Conservation (phyloP, 1,284 basidiomycete species). For the Heterobasidion annosum region DNA sequence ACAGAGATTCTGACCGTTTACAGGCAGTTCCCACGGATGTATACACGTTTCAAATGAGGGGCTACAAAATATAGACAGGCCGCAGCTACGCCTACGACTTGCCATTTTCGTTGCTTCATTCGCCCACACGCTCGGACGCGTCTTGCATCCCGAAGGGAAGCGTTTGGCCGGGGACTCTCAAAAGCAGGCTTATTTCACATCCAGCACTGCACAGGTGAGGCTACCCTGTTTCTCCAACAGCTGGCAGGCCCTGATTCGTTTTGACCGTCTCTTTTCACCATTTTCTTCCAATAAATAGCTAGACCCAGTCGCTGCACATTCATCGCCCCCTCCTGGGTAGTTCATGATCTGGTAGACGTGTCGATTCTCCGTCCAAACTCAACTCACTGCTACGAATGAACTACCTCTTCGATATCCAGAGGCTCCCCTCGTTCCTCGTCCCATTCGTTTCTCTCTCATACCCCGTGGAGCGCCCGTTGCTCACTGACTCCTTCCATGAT, state of each 20-base stretch:
- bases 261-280: background rate
- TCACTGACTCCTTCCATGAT: slow-evolving; percentile 61
- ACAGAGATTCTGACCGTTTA: background rate
- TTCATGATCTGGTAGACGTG: slow-evolving; percentile 14
- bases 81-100: background rate
- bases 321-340: background rate
- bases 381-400: slow-evolving; percentile 15
- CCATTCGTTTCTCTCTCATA: slow-evolving; percentile 76
- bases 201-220: background rate
- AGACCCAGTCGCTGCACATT: background rate
- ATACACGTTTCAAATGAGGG: slow-evolving; percentile 3
- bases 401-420: slow-evolving; percentile 15
- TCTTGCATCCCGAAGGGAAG: background rate
- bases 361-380: slow-evolving; percentile 23
- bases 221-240: background rate
- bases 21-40: slow-evolving; percentile 3
- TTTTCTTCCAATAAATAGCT: background rate
- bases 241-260: background rate
- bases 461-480: slow-evolving; percentile 42
- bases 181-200: background rate
- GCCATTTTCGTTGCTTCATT: background rate
- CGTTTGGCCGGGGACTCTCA: background rate
- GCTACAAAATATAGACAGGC: background rate
- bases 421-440: slow-evolving; percentile 41
- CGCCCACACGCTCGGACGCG: background rate